phyloP scores from a whole-genome alignment of 2,329 filamentous ascomycete species.

The Alternaria incomplexa region DNA sequence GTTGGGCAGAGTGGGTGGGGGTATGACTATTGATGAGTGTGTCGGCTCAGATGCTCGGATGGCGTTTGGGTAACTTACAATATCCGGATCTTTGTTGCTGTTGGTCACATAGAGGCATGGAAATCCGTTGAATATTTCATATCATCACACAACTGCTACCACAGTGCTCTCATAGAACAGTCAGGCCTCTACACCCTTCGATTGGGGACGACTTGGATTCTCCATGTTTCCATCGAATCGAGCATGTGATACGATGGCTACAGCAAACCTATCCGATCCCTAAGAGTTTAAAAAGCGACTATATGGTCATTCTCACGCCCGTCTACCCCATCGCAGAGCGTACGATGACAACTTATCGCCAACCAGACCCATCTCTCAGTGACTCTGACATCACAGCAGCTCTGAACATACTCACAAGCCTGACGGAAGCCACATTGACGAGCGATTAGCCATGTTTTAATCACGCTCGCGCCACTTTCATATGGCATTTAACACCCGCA shows the following conservation, averaged over 20 bases:
- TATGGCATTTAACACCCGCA: not conserved
- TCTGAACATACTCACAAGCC: not conserved
- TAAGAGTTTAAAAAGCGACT: not conserved
- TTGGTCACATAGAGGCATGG: not conserved
- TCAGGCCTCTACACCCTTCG: not conserved
- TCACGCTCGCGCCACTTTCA: not conserved
- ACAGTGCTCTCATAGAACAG: not conserved
- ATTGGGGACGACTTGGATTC: not conserved
- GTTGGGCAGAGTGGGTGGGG: conserved; percentile 43
- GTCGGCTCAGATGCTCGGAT: not conserved
- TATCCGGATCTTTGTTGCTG: not conserved
- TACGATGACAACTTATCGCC: not conserved
- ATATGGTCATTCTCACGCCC: not conserved
- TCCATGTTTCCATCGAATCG: not conserved
- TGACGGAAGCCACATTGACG: not conserved
- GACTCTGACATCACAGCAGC: not conserved
- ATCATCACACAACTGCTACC: not conserved
- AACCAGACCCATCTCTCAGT: not conserved
- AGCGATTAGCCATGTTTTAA: not conserved
- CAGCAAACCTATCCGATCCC: not conserved
- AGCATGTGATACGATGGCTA: not conserved
- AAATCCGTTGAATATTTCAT: not conserved
- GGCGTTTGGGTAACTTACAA: not conserved
- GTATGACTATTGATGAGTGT: conserved; percentile 28
- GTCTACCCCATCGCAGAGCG: not conserved